These are phyloP conservation scores for Lippia alba DNA, from an alignment of 305 asterid species.

Conservation along the genomic window DNA sequence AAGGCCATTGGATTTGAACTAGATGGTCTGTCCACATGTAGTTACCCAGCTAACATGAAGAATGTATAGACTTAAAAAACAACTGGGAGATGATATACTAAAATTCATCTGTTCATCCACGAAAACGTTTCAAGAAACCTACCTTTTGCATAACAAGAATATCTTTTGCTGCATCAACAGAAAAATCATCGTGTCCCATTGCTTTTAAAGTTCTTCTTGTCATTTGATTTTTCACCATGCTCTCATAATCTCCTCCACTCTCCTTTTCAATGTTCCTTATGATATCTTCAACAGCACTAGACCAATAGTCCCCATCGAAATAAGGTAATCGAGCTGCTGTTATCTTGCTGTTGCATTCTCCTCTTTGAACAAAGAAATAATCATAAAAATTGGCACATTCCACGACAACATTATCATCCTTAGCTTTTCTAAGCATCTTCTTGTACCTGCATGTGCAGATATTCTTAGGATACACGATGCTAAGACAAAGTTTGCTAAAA, in stretches of 20 bases:
- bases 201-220: constrained; percentile 62
- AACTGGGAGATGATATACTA: constrained; percentile 2
- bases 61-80: not conserved
- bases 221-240: constrained; percentile 41
- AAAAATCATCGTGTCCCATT: constrained; percentile 57
- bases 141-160: constrained; percentile 72
- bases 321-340: constrained; percentile 76
- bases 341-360: constrained; percentile 54
- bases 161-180: constrained; percentile 58
- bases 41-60: not conserved
- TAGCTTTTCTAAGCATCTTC: constrained; percentile 64
- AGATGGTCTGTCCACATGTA: constrained; percentile 4
- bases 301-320: constrained; percentile 79
- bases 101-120: not conserved
- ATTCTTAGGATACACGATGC: constrained; percentile 12
- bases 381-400: constrained; percentile 60
- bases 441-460: constrained; percentile 59
- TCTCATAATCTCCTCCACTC: constrained; percentile 41
- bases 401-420: constrained; percentile 62
- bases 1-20: not conserved
- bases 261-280: constrained; percentile 45
- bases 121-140: constrained; percentile 26
- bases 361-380: constrained; percentile 59
- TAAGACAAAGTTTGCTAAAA: not conserved
- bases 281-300: constrained; percentile 59